Evolutionary conservation across 148 eudicot genomes (phyloP), one percentile per base, ranked within the genome.

Genomic region (Silene uniflora): DNA sequence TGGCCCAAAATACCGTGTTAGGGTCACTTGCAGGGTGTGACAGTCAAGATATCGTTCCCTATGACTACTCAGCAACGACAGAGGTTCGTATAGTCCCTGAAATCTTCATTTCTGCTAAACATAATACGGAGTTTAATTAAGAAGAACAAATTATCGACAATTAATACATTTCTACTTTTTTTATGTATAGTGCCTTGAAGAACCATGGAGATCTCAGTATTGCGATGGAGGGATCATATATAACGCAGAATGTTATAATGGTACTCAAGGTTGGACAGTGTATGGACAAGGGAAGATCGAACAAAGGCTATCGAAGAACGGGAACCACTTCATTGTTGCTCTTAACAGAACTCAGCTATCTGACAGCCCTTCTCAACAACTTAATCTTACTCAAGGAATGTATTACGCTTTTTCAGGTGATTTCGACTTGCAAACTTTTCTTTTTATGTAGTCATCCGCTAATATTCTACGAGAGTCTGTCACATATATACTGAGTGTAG

Each of bases 381-480:
- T 88, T 58, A 56, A 73, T 58, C 75, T 89, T 52, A 52, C 75
- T 22, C 75, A 86, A 54, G 88, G 84, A 17, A 73, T 73, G 12
- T 23, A 78, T 58, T 86, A 89, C 58, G 83, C 88, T 8, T 84
- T 89, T 78, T 87, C 93, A 71, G 93, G 93, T 86, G 74, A 9
- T 16, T 55, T 23, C 44, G 44, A 39, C 44, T 6, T 39, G 7
- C 9, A 6, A 39, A 6, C 44, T 10, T 13, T n/a, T n/a, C n/a
- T 52, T 52, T 52, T 14, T 52, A 14, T 3, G 2, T 1, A 52
- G 12, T 49, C 7, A 11, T 49, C 54, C 54, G 14, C 10, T 49
- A 49, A 10, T 3, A 49, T 49, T 12, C 16, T 10, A 10, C 5
- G 56, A 14, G 17, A 2, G 17, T 52, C 11, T 49, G 55, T 49